Conservation (phyloP, 2,329 filamentous ascomycete species). For the Ophiostoma australiae region DNA sequence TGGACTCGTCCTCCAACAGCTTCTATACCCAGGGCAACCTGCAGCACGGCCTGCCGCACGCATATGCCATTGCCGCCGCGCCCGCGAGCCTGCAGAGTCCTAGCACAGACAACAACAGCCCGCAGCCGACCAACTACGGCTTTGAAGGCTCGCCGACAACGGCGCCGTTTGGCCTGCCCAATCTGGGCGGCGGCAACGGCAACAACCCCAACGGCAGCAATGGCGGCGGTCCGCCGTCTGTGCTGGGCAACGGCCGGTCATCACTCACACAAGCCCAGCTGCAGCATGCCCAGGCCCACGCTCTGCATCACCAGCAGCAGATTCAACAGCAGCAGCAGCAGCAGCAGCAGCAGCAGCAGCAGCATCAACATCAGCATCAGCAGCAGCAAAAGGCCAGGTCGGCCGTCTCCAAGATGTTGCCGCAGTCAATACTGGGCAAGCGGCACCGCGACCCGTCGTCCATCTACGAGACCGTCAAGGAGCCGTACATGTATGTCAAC, state of each 20-base stretch:
- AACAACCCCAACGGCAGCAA: conserved; percentile 18
- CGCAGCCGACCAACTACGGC: conserved; percentile 48
- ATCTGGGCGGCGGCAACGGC: conserved; percentile 15
- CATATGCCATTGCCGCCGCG: conserved; percentile 59
- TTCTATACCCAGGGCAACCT: conserved; percentile 54
- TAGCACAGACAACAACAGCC: conserved; percentile 60
- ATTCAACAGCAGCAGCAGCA: conserved; percentile 31
- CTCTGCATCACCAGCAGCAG: conserved; percentile 14
- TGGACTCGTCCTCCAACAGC: conserved; percentile 44
- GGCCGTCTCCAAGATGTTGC: conserved; percentile 40
- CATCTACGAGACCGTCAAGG: conserved; percentile 83
- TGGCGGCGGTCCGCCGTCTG: conserved; percentile 12
- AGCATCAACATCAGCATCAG: conserved; percentile 29
- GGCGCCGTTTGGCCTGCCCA: conserved; percentile 32
- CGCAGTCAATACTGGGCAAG: conserved; percentile 53
- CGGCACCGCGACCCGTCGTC: conserved; percentile 68
- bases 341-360: conserved; percentile 31
- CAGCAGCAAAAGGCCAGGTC: conserved; percentile 43
- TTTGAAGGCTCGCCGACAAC: conserved; percentile 54
- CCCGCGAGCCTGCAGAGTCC: conserved; percentile 60
- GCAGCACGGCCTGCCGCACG: conserved; percentile 59
- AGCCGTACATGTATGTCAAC: conserved; percentile 85
- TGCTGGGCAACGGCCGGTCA: conserved; percentile 12
- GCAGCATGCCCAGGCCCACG: conserved; percentile 9
- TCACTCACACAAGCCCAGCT: conserved; percentile 23